Evolutionary conservation across 1,284 basidiomycete species (phyloP).

Genomic region (Trichosporon sp.): DNA sequence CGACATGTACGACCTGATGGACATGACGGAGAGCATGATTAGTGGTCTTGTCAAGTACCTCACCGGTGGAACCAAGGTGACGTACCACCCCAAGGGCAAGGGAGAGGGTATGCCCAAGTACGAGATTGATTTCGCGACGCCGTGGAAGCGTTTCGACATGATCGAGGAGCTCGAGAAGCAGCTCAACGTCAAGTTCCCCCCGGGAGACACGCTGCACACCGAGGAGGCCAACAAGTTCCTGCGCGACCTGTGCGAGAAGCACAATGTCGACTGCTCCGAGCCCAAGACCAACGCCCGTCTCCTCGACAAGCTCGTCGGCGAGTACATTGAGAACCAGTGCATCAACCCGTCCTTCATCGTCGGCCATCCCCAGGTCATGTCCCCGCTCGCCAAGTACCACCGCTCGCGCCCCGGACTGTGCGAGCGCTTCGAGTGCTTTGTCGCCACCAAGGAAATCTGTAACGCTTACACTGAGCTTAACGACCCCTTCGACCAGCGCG

Average conservation of each 20-base stretch:
- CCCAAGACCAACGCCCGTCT: conserved; percentile 92
- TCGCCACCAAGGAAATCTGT: conserved; percentile 97
- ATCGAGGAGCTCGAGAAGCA: conserved; percentile 93
- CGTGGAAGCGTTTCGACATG: conserved; percentile 99
- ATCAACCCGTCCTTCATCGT: conserved; percentile 96
- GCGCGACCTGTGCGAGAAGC: conserved; percentile 77
- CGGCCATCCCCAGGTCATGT: conserved; percentile 99
- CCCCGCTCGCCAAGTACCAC: conserved; percentile 94
- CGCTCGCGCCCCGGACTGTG: conserved; percentile 88
- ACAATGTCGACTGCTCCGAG: conserved; percentile 95
- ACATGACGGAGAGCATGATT: conserved; percentile 86
- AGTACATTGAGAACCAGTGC: conserved; percentile 95
- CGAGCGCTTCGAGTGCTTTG: conserved; percentile 97
- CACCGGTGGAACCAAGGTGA: conserved; percentile 74
- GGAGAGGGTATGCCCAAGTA: conserved; percentile 60
- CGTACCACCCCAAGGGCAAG: conserved; percentile 91
- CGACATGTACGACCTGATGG: conserved; percentile 99
- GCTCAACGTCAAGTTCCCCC: conserved; percentile 85
- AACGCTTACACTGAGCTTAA: conserved; percentile 99
- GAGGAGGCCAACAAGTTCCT: conserved; percentile 86
- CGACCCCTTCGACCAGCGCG: conserved; percentile 92
- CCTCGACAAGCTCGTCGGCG: conserved; percentile 97
- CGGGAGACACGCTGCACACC: conserved; percentile 83
- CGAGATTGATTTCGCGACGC: conserved; percentile 81
- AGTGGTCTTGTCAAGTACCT: conserved; percentile 88